Conservation (phyloP, 2,329 filamentous ascomycete genomes). For the Fonsecaea erecta region DNA sequence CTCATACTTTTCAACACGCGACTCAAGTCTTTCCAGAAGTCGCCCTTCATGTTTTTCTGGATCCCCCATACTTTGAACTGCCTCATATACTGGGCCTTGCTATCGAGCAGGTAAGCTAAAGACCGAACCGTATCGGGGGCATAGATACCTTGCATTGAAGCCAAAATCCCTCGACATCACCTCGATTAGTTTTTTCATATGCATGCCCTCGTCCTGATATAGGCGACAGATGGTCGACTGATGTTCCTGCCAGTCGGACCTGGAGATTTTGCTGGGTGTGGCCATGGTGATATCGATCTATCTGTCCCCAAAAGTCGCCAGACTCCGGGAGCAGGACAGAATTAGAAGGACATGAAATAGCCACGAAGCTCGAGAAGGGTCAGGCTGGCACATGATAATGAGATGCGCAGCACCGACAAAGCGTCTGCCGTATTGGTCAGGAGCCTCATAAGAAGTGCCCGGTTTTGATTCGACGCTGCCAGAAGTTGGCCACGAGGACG, state of each 20-base stretch:
- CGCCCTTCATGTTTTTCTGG: neutral
- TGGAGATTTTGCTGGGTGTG: neutral
- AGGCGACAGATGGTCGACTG: slow-evolving; percentile 10
- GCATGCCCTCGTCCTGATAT: neutral
- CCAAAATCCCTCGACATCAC: neutral
- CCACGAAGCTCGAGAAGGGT: neutral
- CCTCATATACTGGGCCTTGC: slow-evolving; percentile 9
- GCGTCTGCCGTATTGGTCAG: neutral
- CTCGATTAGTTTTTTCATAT: neutral
- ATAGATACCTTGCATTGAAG: slow-evolving; percentile 9
- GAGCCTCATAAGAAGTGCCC: neutral
- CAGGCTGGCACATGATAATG: neutral
- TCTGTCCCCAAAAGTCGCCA: neutral
- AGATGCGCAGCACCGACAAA: neutral
- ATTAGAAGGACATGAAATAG: neutral
- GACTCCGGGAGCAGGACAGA: neutral
- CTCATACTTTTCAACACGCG: neutral
- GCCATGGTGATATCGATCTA: neutral
- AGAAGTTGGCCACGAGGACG: neutral
- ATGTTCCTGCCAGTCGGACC: neutral
- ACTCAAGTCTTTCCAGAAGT: slow-evolving; percentile 6
- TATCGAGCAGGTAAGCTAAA: neutral
- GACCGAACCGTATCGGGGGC: neutral
- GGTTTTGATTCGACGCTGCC: neutral
- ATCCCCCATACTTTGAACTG: neutral